Conservation (phyloP, 352 stramenopile genomes). For the Thalassiosira hispida region DNA sequence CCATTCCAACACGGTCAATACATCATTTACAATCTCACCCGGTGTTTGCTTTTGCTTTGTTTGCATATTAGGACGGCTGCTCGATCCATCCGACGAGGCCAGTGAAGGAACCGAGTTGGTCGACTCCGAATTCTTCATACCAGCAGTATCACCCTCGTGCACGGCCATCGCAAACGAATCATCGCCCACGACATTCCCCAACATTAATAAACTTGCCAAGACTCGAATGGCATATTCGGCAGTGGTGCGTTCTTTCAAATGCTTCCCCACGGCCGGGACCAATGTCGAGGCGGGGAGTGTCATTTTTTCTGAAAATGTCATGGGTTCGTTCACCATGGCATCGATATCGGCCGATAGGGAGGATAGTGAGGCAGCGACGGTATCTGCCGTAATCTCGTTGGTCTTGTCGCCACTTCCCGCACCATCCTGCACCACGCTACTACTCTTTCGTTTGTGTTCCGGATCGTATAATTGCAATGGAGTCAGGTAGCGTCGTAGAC, state of each 20-base stretch:
- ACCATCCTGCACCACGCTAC: slow-evolving; percentile 22
- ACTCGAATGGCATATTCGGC: slow-evolving; percentile 70
- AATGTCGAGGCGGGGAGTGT: slow-evolving; percentile 62
- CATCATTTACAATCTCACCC: slow-evolving; percentile 33
- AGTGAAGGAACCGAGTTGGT: slow-evolving; percentile 20
- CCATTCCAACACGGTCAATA: slow-evolving; percentile 52
- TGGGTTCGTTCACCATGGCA: slow-evolving; percentile 59
- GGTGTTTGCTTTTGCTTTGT: not conserved
- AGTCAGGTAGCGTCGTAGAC: slow-evolving; percentile 78
- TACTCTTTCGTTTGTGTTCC: slow-evolving; percentile 1
- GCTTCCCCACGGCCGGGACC: slow-evolving; percentile 66
- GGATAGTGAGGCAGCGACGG: slow-evolving; percentile 71
- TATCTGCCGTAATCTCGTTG: slow-evolving; percentile 55
- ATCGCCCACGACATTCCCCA: slow-evolving; percentile 72
- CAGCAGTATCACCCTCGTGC: slow-evolving; percentile 3
- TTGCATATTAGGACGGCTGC: not conserved
- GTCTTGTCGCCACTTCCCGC: slow-evolving; percentile 18
- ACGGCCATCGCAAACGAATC: slow-evolving; percentile 65
- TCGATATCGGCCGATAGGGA: slow-evolving; percentile 73
- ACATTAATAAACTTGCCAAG: slow-evolving; percentile 61
- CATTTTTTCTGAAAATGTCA: slow-evolving; percentile 44
- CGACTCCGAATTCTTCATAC: not conserved
- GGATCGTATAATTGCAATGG: slow-evolving; percentile 70
- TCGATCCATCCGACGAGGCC: not conserved
- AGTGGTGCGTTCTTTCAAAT: slow-evolving; percentile 65